These are phyloP conservation scores for Psidium guajava DNA, from an alignment of 345 rosid genomes.

Conservation along the genomic window DNA sequence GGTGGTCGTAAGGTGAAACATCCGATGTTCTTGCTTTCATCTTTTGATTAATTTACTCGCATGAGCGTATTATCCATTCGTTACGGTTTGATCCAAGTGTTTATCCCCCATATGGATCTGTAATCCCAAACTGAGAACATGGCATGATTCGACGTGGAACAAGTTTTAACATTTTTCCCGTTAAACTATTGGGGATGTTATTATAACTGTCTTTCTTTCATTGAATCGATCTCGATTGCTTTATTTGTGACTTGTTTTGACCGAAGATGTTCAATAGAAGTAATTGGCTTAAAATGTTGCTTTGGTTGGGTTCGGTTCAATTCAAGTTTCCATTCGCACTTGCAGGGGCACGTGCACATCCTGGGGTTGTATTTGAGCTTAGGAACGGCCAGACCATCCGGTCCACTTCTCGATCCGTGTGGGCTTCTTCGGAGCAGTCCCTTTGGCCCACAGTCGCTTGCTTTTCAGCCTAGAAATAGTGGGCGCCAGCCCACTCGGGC, in stretches of 20 bases:
- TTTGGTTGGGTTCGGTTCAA: neutral
- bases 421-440: too few relatives aligned
- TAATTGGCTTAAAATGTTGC: neutral
- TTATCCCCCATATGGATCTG: neutral
- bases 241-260: neutral
- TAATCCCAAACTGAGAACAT: neutral
- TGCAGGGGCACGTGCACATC: neutral
- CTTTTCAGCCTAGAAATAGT: too few relatives aligned
- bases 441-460: too few relatives aligned
- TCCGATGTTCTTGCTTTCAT: too few relatives aligned
- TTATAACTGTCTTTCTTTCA: neutral
- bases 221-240: neutral
- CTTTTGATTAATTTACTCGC: neutral
- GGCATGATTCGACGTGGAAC: neutral
- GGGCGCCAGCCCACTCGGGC: too few relatives aligned
- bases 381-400: neutral
- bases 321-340: neutral
- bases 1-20: neutral
- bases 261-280: neutral
- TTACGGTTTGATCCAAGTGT: neutral
- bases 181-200: neutral
- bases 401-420: too few relatives aligned
- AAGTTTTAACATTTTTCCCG: neutral
- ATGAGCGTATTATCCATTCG: neutral
- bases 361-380: neutral